These are phyloP conservation scores for Astragalus membranaceus DNA, from an alignment of 306 rosid species.

Conservation along the genomic window DNA sequence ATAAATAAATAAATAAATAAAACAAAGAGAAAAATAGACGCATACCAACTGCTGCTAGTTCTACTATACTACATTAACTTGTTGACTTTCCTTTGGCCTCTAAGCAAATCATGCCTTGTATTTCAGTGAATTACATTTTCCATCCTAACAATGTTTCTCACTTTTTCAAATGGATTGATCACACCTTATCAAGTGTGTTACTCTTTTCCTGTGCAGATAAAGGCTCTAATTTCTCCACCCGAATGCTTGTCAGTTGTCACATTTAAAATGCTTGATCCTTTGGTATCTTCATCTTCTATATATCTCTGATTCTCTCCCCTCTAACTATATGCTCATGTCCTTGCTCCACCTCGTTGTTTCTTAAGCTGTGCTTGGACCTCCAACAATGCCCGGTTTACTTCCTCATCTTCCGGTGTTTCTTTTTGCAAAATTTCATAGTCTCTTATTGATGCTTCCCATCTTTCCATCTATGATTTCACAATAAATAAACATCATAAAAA, in stretches of 20 bases:
- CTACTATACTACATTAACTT: slow-evolving; percentile 8
- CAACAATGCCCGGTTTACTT: slow-evolving; percentile 36
- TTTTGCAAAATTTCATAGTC: slow-evolving; percentile 59
- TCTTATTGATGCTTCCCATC: slow-evolving; percentile 64
- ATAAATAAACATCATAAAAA: neutral
- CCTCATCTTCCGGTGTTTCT: slow-evolving; percentile 53
- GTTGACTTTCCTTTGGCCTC: neutral
- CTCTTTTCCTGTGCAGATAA: neutral
- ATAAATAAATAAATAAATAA: too few species aligned
- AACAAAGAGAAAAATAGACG: neutral
- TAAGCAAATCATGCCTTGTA: neutral
- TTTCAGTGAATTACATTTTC: slow-evolving; percentile 7
- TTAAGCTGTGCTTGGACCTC: slow-evolving; percentile 42
- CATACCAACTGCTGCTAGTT: neutral
- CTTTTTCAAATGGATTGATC: neutral
- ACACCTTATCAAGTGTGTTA: neutral
- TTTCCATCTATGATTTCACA: slow-evolving; percentile 47
- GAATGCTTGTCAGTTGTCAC: neutral
- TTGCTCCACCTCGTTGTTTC: slow-evolving; percentile 29
- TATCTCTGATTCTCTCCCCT: neutral
- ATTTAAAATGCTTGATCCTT: neutral
- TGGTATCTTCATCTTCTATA: neutral
- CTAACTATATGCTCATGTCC: neutral
- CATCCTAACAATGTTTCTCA: neutral
- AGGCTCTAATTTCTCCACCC: neutral